phyloP scores from a whole-genome alignment of 495 filamentous ascomycete species.

The Hyphodiscus hymeniophilus region DNA sequence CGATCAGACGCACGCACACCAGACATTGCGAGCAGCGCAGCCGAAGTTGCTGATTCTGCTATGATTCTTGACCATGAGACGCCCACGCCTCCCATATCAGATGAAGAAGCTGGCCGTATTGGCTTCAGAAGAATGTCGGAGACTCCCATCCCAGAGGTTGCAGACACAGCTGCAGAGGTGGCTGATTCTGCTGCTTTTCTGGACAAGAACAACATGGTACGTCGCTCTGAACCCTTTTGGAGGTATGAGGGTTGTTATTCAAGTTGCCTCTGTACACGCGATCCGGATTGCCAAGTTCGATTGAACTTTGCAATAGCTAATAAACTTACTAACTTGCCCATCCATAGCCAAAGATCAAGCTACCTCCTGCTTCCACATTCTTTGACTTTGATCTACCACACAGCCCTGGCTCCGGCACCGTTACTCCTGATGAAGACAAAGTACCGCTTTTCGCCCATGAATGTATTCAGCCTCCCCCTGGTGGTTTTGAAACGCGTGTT shows the following conservation, averaged over 20 bases:
- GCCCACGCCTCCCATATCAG: slow-evolving; percentile 24
- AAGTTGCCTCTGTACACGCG: no score
- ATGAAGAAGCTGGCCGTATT: slow-evolving; percentile 24
- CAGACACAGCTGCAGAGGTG: slow-evolving; percentile 38
- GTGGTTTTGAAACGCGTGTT: slow-evolving; percentile 8
- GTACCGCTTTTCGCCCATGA: slow-evolving; percentile 41
- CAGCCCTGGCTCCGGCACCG: not conserved
- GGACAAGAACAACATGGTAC: slow-evolving; percentile 17
- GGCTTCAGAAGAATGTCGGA: slow-evolving; percentile 24
- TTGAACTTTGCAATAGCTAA: no score
- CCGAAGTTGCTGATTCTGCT: slow-evolving; percentile 31
- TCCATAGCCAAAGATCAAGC: slow-evolving; percentile 1
- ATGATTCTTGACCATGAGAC: slow-evolving; percentile 12
- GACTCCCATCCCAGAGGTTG: slow-evolving; percentile 31
- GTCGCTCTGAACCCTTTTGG: not conserved
- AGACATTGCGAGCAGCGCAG: slow-evolving; percentile 22
- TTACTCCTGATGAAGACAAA: slow-evolving; percentile 19
- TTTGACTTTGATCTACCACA: slow-evolving; percentile 2
- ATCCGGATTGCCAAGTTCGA: no score
- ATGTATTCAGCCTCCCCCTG: slow-evolving; percentile 25
- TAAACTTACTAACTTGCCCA: not conserved
- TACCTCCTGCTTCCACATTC: not conserved
- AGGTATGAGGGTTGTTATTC: no score
- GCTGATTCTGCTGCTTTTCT: slow-evolving; percentile 31
- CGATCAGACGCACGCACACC: slow-evolving; percentile 4